Evolutionary conservation across 2,329 filamentous ascomycete genomes (phyloP).

Genomic region (Verticillium albo-atrum): DNA sequence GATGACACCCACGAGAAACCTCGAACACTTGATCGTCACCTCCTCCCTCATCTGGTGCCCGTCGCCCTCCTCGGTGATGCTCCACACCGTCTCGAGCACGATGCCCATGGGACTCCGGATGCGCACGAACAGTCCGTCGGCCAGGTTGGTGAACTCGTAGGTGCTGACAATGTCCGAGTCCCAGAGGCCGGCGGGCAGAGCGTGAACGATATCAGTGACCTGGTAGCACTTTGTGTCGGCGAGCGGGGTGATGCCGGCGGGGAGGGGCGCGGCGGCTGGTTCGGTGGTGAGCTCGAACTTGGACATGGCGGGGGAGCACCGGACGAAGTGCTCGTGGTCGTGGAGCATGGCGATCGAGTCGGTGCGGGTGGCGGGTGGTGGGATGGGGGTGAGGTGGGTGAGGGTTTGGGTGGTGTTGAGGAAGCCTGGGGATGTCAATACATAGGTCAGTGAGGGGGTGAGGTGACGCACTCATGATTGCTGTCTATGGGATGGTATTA

Average conservation of each 20-base stretch:
- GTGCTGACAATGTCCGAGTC: constrained; percentile 48
- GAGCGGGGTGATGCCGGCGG: constrained; percentile 19
- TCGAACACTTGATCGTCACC: constrained; percentile 44
- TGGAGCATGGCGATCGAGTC: constrained; percentile 42
- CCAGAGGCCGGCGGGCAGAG: constrained; percentile 51
- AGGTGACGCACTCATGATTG: neutral
- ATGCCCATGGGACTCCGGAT: constrained; percentile 46
- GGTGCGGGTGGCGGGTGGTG: constrained; percentile 26
- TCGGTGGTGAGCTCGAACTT: constrained; percentile 32
- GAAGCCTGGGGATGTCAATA: constrained; percentile 21
- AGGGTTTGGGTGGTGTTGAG: constrained; percentile 39
- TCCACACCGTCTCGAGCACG: constrained; percentile 51
- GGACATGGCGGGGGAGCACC: constrained; percentile 47
- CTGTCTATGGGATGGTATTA: neutral
- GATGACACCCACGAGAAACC: constrained; percentile 42
- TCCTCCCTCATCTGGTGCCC: constrained; percentile 43
- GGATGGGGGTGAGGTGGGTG: constrained; percentile 37
- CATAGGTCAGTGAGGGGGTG: neutral
- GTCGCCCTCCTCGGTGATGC: constrained; percentile 25
- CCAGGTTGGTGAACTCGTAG: constrained; percentile 48
- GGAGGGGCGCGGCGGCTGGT: constrained; percentile 21
- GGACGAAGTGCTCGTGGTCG: constrained; percentile 46
- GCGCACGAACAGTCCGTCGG: constrained; percentile 46
- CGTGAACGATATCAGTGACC: constrained; percentile 45
- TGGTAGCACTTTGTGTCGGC: constrained; percentile 34